phyloP scores from a whole-genome alignment of 306 rosid species.

The Fagus crenata region DNA sequence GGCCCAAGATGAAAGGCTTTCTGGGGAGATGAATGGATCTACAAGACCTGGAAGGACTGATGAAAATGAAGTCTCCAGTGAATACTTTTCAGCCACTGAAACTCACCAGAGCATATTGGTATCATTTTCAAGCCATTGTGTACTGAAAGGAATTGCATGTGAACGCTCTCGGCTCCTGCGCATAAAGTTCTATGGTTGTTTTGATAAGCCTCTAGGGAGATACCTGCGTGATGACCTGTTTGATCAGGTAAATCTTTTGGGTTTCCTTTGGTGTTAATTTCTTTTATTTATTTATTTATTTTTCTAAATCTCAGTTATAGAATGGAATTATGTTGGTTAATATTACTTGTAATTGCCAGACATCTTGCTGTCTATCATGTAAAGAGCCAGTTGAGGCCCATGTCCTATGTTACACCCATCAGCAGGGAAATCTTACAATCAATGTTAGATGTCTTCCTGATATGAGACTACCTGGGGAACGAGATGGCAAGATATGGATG shows the following conservation, averaged over 20 bases:
- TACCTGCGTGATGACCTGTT: slow-evolving; percentile 86
- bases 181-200: slow-evolving; percentile 85
- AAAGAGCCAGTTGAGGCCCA: slow-evolving; percentile 80
- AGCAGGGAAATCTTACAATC: slow-evolving; percentile 93
- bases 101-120: slow-evolving; percentile 93
- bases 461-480: slow-evolving; percentile 82
- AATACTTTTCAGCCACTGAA: slow-evolving; percentile 82
- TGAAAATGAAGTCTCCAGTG: slow-evolving; percentile 68
- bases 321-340: slow-evolving; percentile 15
- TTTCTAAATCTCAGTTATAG: slow-evolving; percentile 17
- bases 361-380: slow-evolving; percentile 69
- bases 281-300: slow-evolving; percentile 5
- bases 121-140: slow-evolving; percentile 87
- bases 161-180: slow-evolving; percentile 88
- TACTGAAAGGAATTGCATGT: slow-evolving; percentile 74
- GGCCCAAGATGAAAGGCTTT: slow-evolving; percentile 43
- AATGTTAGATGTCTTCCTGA: slow-evolving; percentile 78
- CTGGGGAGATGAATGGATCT: slow-evolving; percentile 44
- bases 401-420: slow-evolving; percentile 79
- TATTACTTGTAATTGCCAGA: slow-evolving; percentile 40
- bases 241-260: slow-evolving; percentile 54
- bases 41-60: slow-evolving; percentile 45
- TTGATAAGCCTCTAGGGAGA: slow-evolving; percentile 97
- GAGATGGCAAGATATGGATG: slow-evolving; percentile 97
- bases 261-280: not conserved